Conservation (phyloP, 2,329 filamentous ascomycete species). For the Scedosporium minutisporum region DNA sequence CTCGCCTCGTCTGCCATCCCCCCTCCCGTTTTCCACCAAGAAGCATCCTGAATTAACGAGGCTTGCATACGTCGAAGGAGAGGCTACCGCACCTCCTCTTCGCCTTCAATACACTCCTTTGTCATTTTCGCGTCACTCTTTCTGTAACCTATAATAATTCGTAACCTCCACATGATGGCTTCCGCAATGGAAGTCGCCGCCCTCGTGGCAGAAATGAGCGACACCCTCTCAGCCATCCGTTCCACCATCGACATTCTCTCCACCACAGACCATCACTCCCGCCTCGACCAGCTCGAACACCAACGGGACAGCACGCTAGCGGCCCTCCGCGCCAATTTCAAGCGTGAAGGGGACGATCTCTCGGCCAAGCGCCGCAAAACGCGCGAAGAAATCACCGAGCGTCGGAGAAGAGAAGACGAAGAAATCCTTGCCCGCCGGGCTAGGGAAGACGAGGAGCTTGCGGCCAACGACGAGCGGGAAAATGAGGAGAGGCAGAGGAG, state of each 20-base stretch:
- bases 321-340: constrained; percentile 20
- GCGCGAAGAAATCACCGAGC: constrained; percentile 29
- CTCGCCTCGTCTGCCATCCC: neutral
- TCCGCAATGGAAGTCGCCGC: constrained; percentile 22
- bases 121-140: neutral
- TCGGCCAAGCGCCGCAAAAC: constrained; percentile 26
- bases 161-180: neutral
- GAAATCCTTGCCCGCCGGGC: constrained; percentile 17
- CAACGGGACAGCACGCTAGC: constrained; percentile 24
- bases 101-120: neutral
- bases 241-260: constrained; percentile 24
- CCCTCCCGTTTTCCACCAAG: neutral
- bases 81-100: neutral
- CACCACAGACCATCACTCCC: constrained; percentile 21
- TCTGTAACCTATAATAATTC: too few species aligned
- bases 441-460: constrained; percentile 6
- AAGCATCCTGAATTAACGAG: neutral
- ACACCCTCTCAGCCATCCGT: constrained; percentile 30
- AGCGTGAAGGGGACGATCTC: constrained; percentile 22
- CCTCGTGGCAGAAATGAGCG: constrained; percentile 32
- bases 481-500: constrained; percentile 20
- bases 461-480: constrained; percentile 12
- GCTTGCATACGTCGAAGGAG: neutral
- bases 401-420: constrained; percentile 26
- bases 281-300: constrained; percentile 29